Evolutionary conservation across 208 protist species (phyloP).

Genomic region (Kentomonas sorsogonicus): DNA sequence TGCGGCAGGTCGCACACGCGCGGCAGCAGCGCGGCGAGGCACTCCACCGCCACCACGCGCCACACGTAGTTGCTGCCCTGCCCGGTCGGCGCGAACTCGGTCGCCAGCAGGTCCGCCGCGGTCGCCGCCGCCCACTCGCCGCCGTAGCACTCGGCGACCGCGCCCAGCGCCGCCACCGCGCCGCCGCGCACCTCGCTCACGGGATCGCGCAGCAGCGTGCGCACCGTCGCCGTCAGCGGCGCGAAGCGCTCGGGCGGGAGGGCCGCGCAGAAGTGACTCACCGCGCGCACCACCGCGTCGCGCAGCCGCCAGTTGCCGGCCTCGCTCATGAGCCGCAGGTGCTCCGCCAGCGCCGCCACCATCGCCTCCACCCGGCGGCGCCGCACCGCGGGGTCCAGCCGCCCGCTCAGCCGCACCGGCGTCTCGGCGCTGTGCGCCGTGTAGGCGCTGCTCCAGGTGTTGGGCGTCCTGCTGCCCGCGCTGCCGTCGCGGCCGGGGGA

Average conservation of each 20-base stretch:
- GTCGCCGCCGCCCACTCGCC: conserved; percentile 55
- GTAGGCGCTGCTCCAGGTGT: background rate
- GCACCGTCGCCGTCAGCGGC: conserved; percentile 41
- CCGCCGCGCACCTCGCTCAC: conserved; percentile 57
- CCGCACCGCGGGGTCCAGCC: conserved; percentile 1
- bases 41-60: conserved; percentile 53
- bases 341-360: conserved; percentile 24
- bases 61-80: conserved; percentile 34
- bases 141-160: conserved; percentile 43
- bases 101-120: conserved; percentile 43
- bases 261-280: conserved; percentile 45
- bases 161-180: conserved; percentile 38
- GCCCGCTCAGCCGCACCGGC: background rate
- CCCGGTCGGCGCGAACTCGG: conserved; percentile 28
- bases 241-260: conserved; percentile 39
- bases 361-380: conserved; percentile 22
- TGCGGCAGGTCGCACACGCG: conserved; percentile 32
- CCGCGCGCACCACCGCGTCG: conserved; percentile 34
- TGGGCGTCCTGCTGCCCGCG: no score
- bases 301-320: conserved; percentile 73
- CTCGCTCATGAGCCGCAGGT: conserved; percentile 41
- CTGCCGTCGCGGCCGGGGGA: no score
- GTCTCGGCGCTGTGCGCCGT: conserved; percentile 1
- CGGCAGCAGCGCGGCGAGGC: conserved; percentile 50
- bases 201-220: conserved; percentile 49